These are phyloP conservation scores for Ceratobasidium sp. DNA, from an alignment of 1,284 basidiomycete genomes.

Conservation along the genomic window DNA sequence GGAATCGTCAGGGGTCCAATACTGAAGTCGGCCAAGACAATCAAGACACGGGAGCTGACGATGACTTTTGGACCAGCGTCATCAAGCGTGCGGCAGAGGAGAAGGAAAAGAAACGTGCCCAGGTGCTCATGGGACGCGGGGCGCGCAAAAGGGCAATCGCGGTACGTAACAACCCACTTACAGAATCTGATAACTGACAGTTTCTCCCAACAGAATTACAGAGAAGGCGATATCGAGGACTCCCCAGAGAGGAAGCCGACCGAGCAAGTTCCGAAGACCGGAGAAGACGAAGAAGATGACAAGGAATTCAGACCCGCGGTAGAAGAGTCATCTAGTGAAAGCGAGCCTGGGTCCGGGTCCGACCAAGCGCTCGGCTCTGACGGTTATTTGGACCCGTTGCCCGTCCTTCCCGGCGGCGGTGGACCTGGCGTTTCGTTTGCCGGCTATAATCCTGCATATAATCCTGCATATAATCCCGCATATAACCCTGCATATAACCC, in stretches of 20 bases:
- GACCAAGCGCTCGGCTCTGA: background rate
- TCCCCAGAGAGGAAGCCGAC: slow-evolving; percentile 28
- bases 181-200: background rate
- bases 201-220: slow-evolving; percentile 30
- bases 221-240: slow-evolving; percentile 26
- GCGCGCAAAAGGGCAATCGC: slow-evolving; percentile 65
- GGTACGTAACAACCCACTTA: slow-evolving; percentile 5
- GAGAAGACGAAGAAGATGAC: background rate
- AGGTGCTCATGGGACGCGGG: slow-evolving; percentile 69
- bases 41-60: slow-evolving; percentile 56
- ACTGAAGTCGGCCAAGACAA: slow-evolving; percentile 64
- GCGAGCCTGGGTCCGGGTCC: background rate
- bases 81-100: slow-evolving; percentile 49
- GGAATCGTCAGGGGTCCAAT: slow-evolving; percentile 74
- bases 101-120: slow-evolving; percentile 53
- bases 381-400: too few species aligned
- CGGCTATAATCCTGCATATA: too few species aligned
- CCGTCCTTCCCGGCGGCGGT: background rate
- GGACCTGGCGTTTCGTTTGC: too few species aligned
- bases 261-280: background rate
- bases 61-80: slow-evolving; percentile 73
- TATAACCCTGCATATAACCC: too few species aligned
- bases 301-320: slow-evolving; percentile 18
- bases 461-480: too few species aligned
- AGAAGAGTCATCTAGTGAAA: slow-evolving; percentile 17